phyloP scores from a whole-genome alignment of 2,329 filamentous ascomycete species.

The Pseudocercospora eumusae region DNA sequence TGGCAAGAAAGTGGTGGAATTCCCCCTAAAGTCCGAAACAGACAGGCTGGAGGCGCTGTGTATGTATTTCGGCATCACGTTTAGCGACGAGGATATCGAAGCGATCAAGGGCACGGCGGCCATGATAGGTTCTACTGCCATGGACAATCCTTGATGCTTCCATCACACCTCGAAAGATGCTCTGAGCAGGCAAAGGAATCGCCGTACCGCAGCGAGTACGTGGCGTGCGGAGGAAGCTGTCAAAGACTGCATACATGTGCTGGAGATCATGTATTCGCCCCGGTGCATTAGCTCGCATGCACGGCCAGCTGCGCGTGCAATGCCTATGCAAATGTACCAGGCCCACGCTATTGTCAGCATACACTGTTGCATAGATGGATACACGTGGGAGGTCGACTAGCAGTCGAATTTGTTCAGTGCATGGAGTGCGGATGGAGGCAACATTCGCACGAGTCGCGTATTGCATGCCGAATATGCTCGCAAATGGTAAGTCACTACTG shows the following conservation, averaged over 20 bases:
- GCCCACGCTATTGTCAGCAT: too few relatives aligned
- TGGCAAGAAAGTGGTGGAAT: conserved; percentile 42
- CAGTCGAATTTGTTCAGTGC: neutral
- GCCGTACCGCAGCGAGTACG: neutral
- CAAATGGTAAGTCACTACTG: neutral
- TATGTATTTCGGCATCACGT: conserved; percentile 49
- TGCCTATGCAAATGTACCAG: neutral
- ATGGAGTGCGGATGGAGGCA: neutral
- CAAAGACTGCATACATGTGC: neutral
- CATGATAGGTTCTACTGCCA: conserved; percentile 20
- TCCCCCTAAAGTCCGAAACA: conserved; percentile 45
- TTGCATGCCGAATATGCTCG: neutral
- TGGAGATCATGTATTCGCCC: neutral
- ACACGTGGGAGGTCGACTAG: neutral
- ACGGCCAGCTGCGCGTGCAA: neutral
- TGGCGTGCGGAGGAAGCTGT: neutral
- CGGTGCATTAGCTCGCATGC: neutral
- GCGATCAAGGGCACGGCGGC: conserved; percentile 40
- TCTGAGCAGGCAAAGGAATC: neutral
- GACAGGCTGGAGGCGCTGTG: conserved; percentile 48
- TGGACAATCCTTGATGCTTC: conserved; percentile 14
- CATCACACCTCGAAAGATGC: neutral
- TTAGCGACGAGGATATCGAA: conserved; percentile 44
- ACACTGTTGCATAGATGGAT: neutral
- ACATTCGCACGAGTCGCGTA: neutral